A percentile compares a stretch with the other conserved stretches of the same genome.
phyloP scores from a whole-genome alignment of 495 filamentous ascomycete genomes.

The Penicillium coprophilum region DNA sequence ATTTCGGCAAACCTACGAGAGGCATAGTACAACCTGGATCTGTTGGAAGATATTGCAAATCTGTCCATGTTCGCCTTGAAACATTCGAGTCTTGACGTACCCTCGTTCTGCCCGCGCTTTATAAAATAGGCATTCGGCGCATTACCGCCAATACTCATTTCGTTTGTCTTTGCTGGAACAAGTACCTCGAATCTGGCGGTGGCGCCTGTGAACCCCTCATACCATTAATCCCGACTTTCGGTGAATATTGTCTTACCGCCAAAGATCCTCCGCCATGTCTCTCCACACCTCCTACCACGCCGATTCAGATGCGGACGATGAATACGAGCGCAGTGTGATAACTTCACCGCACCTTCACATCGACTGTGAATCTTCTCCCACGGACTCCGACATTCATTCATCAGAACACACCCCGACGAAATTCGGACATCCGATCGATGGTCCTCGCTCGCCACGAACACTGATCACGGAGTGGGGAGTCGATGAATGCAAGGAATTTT shows the following conservation, averaged over 20 bases:
- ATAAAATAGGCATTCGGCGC: slow-evolving; percentile 18
- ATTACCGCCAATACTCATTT: slow-evolving; percentile 13
- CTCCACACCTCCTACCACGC: slow-evolving; percentile 63
- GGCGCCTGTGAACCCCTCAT: slow-evolving; percentile 6
- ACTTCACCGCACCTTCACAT: slow-evolving; percentile 69
- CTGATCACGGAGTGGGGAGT: slow-evolving; percentile 86
- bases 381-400: slow-evolving; percentile 76
- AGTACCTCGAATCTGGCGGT: slow-evolving; percentile 9
- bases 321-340: slow-evolving; percentile 82
- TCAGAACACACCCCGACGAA: slow-evolving; percentile 86
- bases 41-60: not conserved
- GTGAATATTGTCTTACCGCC: slow-evolving; percentile 6
- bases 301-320: slow-evolving; percentile 91
- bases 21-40: not conserved
- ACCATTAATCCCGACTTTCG: not conserved
- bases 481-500: slow-evolving; percentile 84
- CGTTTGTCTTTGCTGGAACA: slow-evolving; percentile 2
- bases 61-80: slow-evolving; percentile 9
- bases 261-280: slow-evolving; percentile 37
- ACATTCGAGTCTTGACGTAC: not conserved
- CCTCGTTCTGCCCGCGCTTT: slow-evolving; percentile 10
- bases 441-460: slow-evolving; percentile 68
- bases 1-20: not conserved
- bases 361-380: slow-evolving; percentile 78
- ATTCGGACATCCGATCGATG: slow-evolving; percentile 64